These are phyloP conservation scores for Pelargonium australe DNA, from an alignment of 441 rosid species.

Conservation along the genomic window DNA sequence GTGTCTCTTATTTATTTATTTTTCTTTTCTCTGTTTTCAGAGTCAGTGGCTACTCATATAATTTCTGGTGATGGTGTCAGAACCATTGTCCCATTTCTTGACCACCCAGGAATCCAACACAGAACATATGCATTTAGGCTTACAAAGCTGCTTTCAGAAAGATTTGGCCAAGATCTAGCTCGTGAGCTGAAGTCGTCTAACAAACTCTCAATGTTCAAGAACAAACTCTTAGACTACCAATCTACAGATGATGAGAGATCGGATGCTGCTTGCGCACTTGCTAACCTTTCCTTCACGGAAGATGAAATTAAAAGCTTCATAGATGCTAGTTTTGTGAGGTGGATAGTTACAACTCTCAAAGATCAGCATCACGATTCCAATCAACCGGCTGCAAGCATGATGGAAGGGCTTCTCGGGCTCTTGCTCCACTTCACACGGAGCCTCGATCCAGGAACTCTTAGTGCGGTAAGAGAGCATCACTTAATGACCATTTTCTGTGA, in stretches of 20 bases:
- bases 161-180: constrained; percentile 29
- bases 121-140: constrained; percentile 33
- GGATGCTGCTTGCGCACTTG: constrained; percentile 36
- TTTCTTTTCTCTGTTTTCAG: too few species aligned
- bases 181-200: constrained; percentile 23
- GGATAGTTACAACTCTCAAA: constrained; percentile 26
- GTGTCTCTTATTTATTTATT: too few species aligned
- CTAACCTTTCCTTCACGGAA: constrained; percentile 32
- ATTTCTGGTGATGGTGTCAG: constrained; percentile 30
- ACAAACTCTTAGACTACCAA: constrained; percentile 28
- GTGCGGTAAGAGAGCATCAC: constrained; percentile 22
- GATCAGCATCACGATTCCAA: constrained; percentile 18
- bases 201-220: constrained; percentile 28
- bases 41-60: constrained; percentile 29
- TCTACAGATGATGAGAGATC: constrained; percentile 38
- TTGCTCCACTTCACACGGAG: constrained; percentile 31
- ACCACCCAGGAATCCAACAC: constrained; percentile 29
- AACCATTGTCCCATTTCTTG: constrained; percentile 26
- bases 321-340: constrained; percentile 31
- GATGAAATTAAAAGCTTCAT: constrained; percentile 29
- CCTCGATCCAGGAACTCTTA: constrained; percentile 22
- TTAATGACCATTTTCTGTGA: constrained; percentile 32
- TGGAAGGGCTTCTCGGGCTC: constrained; percentile 40
- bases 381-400: constrained; percentile 27
- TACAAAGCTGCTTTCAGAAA: constrained; percentile 27